Percentiles rank a stretch among this genome's conserved stretches.
Conservation (phyloP, 352 stramenopile species). For the Phytopythium helicoides region DNA sequence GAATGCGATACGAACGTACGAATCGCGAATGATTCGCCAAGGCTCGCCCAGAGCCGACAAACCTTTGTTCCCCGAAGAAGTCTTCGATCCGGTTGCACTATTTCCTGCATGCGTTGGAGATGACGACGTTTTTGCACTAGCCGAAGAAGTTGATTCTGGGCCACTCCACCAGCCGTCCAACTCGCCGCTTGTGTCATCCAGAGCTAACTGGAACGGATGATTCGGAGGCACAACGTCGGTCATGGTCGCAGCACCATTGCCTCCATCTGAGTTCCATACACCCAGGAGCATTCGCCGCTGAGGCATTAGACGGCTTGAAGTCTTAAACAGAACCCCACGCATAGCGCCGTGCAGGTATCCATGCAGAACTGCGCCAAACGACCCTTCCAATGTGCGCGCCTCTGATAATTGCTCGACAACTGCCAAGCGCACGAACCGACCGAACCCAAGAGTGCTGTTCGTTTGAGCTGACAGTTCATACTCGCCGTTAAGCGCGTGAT, state of each 20-base stretch:
- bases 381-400: conserved; percentile 54
- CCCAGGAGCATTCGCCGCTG: conserved; percentile 42
- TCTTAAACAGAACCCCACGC: conserved; percentile 48
- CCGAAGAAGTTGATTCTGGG: conserved; percentile 20
- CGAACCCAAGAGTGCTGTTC: conserved; percentile 33
- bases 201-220: conserved; percentile 62
- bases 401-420: conserved; percentile 53
- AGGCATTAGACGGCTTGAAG: conserved; percentile 12
- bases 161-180: conserved; percentile 80
- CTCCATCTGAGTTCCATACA: conserved; percentile 51
- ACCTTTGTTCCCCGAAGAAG: not conserved
- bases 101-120: not conserved
- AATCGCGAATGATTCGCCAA: conserved; percentile 85
- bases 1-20: conserved; percentile 84
- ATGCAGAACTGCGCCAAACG: conserved; percentile 75
- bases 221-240: conserved; percentile 62
- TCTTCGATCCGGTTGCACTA: not conserved
- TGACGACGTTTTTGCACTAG: conserved; percentile 6
- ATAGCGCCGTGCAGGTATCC: conserved; percentile 55
- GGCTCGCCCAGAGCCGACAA: conserved; percentile 2
- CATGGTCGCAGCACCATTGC: conserved; percentile 35
- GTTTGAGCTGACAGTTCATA: conserved; percentile 56
- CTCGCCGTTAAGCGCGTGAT: conserved; percentile 70
- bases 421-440: conserved; percentile 56
- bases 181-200: conserved; percentile 52